Base-by-base conservation (phyloP, 176 grass and related monocot species). In the Zea mays region DNA sequence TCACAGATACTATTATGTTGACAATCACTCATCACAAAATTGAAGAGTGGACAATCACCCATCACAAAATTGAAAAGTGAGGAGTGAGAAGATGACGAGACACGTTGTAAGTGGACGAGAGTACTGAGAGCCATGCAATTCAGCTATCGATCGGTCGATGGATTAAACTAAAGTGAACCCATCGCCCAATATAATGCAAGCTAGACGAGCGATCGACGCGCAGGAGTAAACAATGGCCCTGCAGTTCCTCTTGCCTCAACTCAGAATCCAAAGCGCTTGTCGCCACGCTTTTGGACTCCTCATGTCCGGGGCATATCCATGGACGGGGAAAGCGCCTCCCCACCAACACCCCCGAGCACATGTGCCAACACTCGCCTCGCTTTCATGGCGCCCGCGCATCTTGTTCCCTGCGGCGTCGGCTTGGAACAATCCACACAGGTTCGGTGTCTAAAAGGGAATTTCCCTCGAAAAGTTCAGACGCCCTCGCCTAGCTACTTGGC, bases 401-500 rank as follows among this genome's bases (percentile, higher is more conserved):
- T 75, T 79, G 90, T 83, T 87, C 52, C 58, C 75, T 92, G 79
- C 47, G 51, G 20, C 70, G 90, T 86, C 90, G 36, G 10, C 12
- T 77, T 67, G 65, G 83, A 92, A 78, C 46, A 55, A 16, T 75
- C 82, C 81, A 60, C 17, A 7, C 50, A 63, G 67, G 62, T 82
- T 73, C 73, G 64, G 81, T 77, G 70, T 61, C 72, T 13, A 59
- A 40, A 40, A 84, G 81, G 27, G 81, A 87, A 90, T 87, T 87
- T 80, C 66, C 65, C 85, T 87, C 73, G 77, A 87, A 87, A 90
- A 87, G 84, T 73, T 86, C 16, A 87, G 84, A 81, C 84, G 75
- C 81, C 81, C 52, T 60, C 55, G 72, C 73, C 52, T 81, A 84
- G 88, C 61, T 54, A 65, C 76, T 81, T 81, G 86, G 65, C 77